Evolutionary conservation across 345 rosid species (phyloP), one percentile per base, ranked within the genome.

Genomic region (Bruguiera parviflora): DNA sequence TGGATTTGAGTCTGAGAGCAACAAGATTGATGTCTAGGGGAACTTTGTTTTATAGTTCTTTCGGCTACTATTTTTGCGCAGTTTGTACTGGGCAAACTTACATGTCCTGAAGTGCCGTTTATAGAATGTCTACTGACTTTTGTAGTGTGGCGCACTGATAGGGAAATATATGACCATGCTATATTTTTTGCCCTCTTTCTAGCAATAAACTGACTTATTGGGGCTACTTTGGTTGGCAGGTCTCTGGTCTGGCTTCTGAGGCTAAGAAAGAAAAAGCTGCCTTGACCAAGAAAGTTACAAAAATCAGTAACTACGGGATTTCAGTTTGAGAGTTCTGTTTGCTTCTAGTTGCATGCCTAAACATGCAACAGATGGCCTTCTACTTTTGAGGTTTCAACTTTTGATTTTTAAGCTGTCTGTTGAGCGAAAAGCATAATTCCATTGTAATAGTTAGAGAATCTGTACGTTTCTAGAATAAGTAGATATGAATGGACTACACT

Each of bases 281-380:
- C 60, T 77, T 92, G 85, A 79, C 73, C 31, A 89, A 89, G 81
- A 94, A 84, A 85, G 92, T 96, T 58, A 80, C 87, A 65, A 92
- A 90, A 81, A 96, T 96, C 77, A 90, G 96, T 66, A 88, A 90
- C 70, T 81, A 85, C 25, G 98, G 99, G 55, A 96, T 96, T 71
- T 85, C 97, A 9, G 88, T 95, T 21, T 92, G 86, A 95, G 71
- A 58, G 58, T 9, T 22, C 46, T 60, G 3, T 16, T 37, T 53
- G 53, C 56, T 43, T 1, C 21, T 29, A 7, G 10, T 56, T 43
- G 19, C 66, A 28, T 64, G 32, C 63, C 68, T 52, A 64, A 64
- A 25, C 61, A 56, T 68, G 69, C 56, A 43, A 51, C 71, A 66
- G 56, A 79, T 71, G 67, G 43, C 55, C 55, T 24, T 73, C 63